phyloP scores from a whole-genome alignment of 2,329 filamentous ascomycete species.

The Pseudogymnoascus sp. region DNA sequence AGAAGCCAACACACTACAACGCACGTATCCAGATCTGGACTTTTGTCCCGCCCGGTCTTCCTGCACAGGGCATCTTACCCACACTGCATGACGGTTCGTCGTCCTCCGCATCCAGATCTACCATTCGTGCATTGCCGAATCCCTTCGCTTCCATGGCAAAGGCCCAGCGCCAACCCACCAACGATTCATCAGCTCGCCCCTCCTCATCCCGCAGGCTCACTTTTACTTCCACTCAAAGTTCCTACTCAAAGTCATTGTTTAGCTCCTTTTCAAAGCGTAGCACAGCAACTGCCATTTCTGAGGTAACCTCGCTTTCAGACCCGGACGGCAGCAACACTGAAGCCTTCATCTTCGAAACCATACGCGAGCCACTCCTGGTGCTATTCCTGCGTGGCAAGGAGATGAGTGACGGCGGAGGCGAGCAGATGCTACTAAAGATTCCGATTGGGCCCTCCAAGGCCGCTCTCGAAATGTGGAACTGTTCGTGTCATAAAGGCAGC shows the following conservation, averaged over 20 bases:
- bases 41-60: not conserved
- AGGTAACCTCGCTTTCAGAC: not conserved
- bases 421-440: not conserved
- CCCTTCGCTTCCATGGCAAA: not conserved
- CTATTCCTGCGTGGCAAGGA: constrained; percentile 3
- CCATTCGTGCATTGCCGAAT: not conserved
- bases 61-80: not conserved
- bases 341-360: constrained; percentile 5
- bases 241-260: not conserved
- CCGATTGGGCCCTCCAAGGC: not conserved
- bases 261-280: not conserved
- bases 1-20: constrained; percentile 7
- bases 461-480: not conserved
- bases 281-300: not conserved
- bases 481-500: not conserved
- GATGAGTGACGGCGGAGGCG: not conserved
- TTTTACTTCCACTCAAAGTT: not conserved
- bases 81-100: not conserved
- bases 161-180: not conserved
- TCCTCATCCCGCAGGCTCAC: not conserved
- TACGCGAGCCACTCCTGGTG: constrained; percentile 5
- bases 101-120: not conserved
- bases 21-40: constrained; percentile 10
- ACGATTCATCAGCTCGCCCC: not conserved
- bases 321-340: not conserved